These are phyloP conservation scores for Fomes fomentarius DNA, from an alignment of 1,284 basidiomycete species.

Conservation along the genomic window DNA sequence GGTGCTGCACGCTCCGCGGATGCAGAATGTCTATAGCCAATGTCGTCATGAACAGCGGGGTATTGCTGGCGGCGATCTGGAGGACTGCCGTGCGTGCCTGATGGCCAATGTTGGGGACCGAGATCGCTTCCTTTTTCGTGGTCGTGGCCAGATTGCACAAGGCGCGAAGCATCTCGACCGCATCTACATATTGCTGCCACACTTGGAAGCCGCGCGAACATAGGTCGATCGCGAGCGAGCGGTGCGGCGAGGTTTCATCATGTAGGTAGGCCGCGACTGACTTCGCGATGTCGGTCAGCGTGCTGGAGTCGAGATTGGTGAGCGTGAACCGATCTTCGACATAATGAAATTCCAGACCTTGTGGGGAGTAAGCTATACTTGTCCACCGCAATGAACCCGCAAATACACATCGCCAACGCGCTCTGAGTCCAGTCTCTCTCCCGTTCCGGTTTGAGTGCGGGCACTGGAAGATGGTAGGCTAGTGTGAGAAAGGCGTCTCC, in stretches of 20 bases:
- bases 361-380: slow-evolving; percentile 80
- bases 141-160: slow-evolving; percentile 84
- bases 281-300: slow-evolving; percentile 82
- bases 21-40: slow-evolving; percentile 90
- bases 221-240: slow-evolving; percentile 85
- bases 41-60: slow-evolving; percentile 94
- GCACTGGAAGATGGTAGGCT: slow-evolving; percentile 64
- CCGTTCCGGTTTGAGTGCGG: slow-evolving; percentile 59
- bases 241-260: slow-evolving; percentile 66
- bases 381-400: slow-evolving; percentile 84
- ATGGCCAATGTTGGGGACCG: slow-evolving; percentile 59
- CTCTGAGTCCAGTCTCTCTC: slow-evolving; percentile 57
- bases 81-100: slow-evolving; percentile 84
- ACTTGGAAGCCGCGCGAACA: slow-evolving; percentile 89
- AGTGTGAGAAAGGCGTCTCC: neutral
- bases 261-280: slow-evolving; percentile 81
- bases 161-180: slow-evolving; percentile 86
- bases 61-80: slow-evolving; percentile 83
- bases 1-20: slow-evolving; percentile 76
- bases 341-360: slow-evolving; percentile 47
- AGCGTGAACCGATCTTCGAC: neutral
- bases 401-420: slow-evolving; percentile 76
- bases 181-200: slow-evolving; percentile 95
- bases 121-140: slow-evolving; percentile 69
- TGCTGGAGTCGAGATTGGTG: slow-evolving; percentile 45